phyloP scores from a whole-genome alignment of 164 flowering plant species.

The Magnolia kwangsiensis region DNA sequence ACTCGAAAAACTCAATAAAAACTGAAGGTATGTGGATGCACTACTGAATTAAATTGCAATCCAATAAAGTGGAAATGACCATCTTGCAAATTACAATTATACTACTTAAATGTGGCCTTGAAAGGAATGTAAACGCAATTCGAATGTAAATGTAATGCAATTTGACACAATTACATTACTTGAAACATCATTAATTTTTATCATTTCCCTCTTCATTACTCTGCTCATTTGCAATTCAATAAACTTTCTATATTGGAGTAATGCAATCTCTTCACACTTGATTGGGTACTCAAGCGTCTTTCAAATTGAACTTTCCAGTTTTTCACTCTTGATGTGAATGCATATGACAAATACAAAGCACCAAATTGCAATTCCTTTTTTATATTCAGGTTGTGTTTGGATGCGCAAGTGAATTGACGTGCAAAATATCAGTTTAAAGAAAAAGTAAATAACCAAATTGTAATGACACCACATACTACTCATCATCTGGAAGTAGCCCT shows the following conservation, averaged over 20 bases:
- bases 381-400: neutral
- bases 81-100: neutral
- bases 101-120: neutral
- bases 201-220: neutral
- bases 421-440: neutral
- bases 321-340: too few relatives aligned
- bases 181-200: neutral
- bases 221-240: neutral
- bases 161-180: neutral
- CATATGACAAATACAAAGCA: too few relatives aligned
- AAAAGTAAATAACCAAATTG: neutral
- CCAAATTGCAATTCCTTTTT: too few relatives aligned
- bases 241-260: neutral
- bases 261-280: neutral
- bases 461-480: neutral
- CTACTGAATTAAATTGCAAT: neutral
- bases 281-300: too few relatives aligned
- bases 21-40: neutral
- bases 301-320: too few relatives aligned
- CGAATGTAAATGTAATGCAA: neutral
- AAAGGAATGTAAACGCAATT: neutral
- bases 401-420: neutral
- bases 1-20: neutral
- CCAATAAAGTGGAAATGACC: neutral
- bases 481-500: neutral